Base-by-base conservation (phyloP, 148 eudicot species). In the Vaccinium macrocarpon region DNA sequence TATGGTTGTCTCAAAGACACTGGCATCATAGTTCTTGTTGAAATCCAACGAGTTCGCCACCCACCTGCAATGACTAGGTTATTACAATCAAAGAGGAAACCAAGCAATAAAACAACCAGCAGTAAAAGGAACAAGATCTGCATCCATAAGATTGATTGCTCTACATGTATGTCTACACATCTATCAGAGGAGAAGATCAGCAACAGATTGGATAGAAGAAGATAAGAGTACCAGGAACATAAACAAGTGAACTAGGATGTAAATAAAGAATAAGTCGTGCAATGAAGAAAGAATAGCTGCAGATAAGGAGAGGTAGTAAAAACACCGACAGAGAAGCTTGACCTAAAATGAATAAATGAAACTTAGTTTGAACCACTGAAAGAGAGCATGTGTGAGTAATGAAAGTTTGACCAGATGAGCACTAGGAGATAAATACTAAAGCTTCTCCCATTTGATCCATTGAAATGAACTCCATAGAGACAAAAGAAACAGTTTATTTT, bases 1-100 rank as follows among this genome's bases (percentile, higher is more conserved):
- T 95, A 96, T 96, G 91, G 98, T 96, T 90, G 98, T 96, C 93
- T 96, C 98, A 81, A 96, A 96, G 84, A 96, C 98, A 85, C 98
- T 96, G 62, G 98, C 98, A 76, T 94, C 98, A 87, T 96, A 96
- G 81, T 93, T 92, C 92, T 96, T 96, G 92, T 94, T 96, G 87
- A 96, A 96, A 86, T 96, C 92, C 96, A 96, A 83, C 27, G 98
- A 89, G 87, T 80, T 88, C 78, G 94, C 98, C 64, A 96, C 94
- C 98, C 98, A 96, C 87, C 98, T 96, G 96, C 84, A 88, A 89
- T 4, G 78, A 23, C 61, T 52, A 86, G 84, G 42, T 76, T 81
- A 81, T 77, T 78, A 81, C 83, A 35, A 84, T 85, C 78, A 79
- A 71, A 61, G 75, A 82, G 27, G 57, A 25, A 76, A 32, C 76